Evolutionary conservation across 257 asterid genomes (phyloP).

Genomic region (Capsicum baccatum): DNA sequence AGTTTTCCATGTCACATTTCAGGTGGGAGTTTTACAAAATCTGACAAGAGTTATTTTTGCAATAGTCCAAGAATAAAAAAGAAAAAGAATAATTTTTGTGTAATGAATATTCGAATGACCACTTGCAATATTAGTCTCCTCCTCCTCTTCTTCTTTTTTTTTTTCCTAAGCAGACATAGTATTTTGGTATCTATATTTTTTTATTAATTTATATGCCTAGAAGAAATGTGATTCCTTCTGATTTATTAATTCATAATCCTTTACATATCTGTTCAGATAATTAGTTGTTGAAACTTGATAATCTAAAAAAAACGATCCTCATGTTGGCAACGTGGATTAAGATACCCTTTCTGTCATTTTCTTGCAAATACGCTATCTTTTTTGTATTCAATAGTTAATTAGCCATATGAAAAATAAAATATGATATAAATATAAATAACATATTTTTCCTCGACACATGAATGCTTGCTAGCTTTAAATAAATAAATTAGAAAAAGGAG

Average conservation of each 20-base stretch:
- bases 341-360: neutral
- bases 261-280: neutral
- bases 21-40: no score
- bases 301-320: neutral
- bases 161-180: no score
- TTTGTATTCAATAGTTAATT: neutral
- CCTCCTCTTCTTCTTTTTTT: no score
- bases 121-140: no score
- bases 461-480: neutral
- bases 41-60: no score
- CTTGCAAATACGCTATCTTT: neutral
- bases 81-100: no score
- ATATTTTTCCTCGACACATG: neutral
- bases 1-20: no score
- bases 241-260: neutral
- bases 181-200: neutral
- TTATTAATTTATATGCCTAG: neutral
- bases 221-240: neutral
- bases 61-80: no score
- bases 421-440: neutral
- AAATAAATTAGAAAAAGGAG: neutral
- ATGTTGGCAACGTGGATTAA: neutral
- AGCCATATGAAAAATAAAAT: neutral
- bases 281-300: neutral
- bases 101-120: no score